Base-by-base conservation (phyloP, 768 basidiomycete species). In the Strobilomyces echinocephalus region DNA sequence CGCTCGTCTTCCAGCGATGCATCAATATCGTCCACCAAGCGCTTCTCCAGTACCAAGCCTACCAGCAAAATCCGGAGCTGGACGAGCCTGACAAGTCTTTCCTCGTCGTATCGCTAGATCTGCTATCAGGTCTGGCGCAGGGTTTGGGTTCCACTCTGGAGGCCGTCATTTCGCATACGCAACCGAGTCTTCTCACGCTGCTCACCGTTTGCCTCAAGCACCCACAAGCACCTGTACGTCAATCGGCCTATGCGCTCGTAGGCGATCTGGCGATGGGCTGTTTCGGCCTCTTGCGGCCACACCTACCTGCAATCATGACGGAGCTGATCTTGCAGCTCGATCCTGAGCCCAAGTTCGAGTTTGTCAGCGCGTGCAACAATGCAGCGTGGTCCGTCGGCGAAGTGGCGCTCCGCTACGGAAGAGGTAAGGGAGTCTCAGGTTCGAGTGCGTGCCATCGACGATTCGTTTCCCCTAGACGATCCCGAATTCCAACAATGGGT, bases 331-430 rank as follows among this genome's bases (percentile, higher is more conserved):
- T 80, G 38, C 95, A 98, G 63, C 87, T 99, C 49, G 89, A 94
- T 56, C 88, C 90, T 5, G 91, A 95, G 64, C 97, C 95, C 1
- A 90, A 91, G 63, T 79, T 88, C 31, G 95, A 97, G 69, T 93
- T 94, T 64, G 84, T 98, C 57, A 95, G 92, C 60, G 97, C 95
- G 6, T 95, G 92, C 69, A 99, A 99, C 72, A 99, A 99, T 66
- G 97, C 97, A 10, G 95, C 95, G 1, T 99, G 97, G 97, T 94
- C 93, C n/a, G 94, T 97, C 28, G 97, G 97, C 41, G 97, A 99
- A 71, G 92, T 99, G 31, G 92, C 97, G 8, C 73, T 99, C 57
- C 90, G 93, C 44, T 94, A 91, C 66, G 90, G 92, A 49, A 77
- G 83, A 59, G 87, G 90, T 88, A 65, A 52, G 50, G 49, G 30